A percentile compares a stretch with the other conserved stretches of the same genome.
These are phyloP conservation scores for Tremellales sp. DNA, from an alignment of 1,284 basidiomycete species.

Conservation along the genomic window DNA sequence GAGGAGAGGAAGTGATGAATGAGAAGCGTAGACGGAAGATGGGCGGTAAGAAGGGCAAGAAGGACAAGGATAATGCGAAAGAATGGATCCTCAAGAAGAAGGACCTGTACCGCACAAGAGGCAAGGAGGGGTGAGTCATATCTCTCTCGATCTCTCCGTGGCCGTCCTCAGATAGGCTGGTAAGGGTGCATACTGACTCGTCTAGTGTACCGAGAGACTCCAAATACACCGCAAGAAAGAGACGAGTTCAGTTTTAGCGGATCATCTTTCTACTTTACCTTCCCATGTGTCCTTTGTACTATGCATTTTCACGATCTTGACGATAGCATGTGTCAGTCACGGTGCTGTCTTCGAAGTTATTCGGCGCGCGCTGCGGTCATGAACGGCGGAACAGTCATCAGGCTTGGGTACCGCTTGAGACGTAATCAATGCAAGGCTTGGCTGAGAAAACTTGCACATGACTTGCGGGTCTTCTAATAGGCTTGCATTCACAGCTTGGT, in stretches of 20 bases:
- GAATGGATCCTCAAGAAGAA: slow-evolving; percentile 58
- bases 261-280: not conserved
- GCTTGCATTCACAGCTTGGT: too few relatives aligned
- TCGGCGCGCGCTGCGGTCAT: not conserved
- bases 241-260: slow-evolving; percentile 47
- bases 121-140: slow-evolving; percentile 52
- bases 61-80: slow-evolving; percentile 43
- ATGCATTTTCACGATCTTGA: not conserved
- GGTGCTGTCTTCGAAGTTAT: too few relatives aligned
- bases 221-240: slow-evolving; percentile 49
- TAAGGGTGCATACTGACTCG: slow-evolving; percentile 1
- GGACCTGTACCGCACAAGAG: slow-evolving; percentile 54
- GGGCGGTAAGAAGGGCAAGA: slow-evolving; percentile 35
- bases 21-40: slow-evolving; percentile 38
- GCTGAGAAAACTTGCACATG: too few relatives aligned
- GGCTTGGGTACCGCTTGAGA: too few relatives aligned
- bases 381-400: not conserved
- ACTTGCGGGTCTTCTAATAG: too few relatives aligned
- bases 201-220: slow-evolving; percentile 48
- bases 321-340: too few relatives aligned
- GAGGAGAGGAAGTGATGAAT: slow-evolving; percentile 47
- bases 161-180: not conserved
- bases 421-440: too few relatives aligned
- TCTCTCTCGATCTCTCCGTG: not conserved
- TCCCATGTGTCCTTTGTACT: not conserved